Conservation (phyloP, 2,329 filamentous ascomycete species). For the Xylaria sp. region DNA sequence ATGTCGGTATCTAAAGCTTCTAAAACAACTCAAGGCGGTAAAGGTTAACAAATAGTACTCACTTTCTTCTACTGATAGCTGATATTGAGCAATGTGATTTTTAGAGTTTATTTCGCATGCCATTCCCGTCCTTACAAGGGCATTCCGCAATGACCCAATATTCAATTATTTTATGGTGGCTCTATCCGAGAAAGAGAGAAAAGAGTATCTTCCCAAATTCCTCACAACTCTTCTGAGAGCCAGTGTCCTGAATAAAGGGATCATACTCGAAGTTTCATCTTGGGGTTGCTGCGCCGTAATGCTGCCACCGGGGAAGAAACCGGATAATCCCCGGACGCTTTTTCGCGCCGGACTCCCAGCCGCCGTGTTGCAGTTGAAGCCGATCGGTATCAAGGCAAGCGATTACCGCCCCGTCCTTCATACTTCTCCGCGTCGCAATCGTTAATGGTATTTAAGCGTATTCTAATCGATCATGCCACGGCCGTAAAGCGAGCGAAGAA, state of each 20-base stretch:
- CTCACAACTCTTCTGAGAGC: constrained; percentile 24
- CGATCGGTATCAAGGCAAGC: constrained; percentile 21
- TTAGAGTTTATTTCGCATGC: constrained; percentile 25
- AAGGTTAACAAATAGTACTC: constrained; percentile 1
- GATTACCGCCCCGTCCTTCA: neutral
- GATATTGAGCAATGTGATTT: neutral
- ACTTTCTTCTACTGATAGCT: neutral
- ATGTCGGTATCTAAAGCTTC: neutral
- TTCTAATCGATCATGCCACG: constrained; percentile 24
- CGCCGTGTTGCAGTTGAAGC: neutral
- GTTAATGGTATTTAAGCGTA: constrained; percentile 1
- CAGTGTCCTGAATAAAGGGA: constrained; percentile 20
- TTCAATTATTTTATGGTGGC: constrained; percentile 34
- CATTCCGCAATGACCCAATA: constrained; percentile 33
- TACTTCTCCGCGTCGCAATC: neutral
- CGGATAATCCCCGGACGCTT: constrained; percentile 18
- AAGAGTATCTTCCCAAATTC: neutral
- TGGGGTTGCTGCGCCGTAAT: constrained; percentile 32
- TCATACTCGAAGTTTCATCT: constrained; percentile 26
- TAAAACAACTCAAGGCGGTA: constrained; percentile 10
- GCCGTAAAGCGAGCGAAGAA: constrained; percentile 27
- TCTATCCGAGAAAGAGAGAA: constrained; percentile 19
- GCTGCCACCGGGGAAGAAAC: constrained; percentile 27
- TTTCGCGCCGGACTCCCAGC: constrained; percentile 19
- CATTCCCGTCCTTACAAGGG: constrained; percentile 18